A percentile compares a stretch with the other conserved stretches of the same genome.
These are phyloP conservation scores for Yamadazyma ubonensis DNA, from an alignment of 805 yeast genomes.

Conservation along the genomic window DNA sequence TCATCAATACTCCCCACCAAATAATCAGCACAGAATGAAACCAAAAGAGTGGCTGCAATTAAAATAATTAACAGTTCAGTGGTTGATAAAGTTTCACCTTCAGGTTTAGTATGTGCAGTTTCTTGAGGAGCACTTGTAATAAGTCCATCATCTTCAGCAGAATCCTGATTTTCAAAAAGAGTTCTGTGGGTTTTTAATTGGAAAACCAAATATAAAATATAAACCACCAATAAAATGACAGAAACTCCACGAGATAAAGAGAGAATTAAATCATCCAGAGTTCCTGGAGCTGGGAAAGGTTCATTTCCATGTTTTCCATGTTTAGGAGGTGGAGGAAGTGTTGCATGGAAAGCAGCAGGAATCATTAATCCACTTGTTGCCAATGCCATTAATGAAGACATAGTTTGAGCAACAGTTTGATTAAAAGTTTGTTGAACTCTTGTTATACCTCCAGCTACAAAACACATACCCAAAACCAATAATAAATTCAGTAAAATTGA, in stretches of 20 bases:
- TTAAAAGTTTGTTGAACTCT: slow-evolving; percentile 85
- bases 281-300: slow-evolving; percentile 41
- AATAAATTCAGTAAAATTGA: slow-evolving; percentile 85
- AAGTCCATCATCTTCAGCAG: slow-evolving; percentile 41
- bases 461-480: slow-evolving; percentile 93
- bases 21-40: slow-evolving; percentile 89
- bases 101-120: slow-evolving; percentile 9
- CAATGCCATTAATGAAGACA: slow-evolving; percentile 90
- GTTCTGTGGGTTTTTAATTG: slow-evolving; percentile 84
- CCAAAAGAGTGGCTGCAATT: slow-evolving; percentile 67
- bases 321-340: slow-evolving; percentile 47
- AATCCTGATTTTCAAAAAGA: slow-evolving; percentile 59
- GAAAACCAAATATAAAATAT: slow-evolving; percentile 76
- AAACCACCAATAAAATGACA: slow-evolving; percentile 70
- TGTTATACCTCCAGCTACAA: slow-evolving; percentile 87
- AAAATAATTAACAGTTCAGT: slow-evolving; percentile 55
- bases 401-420: slow-evolving; percentile 97
- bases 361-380: slow-evolving; percentile 85
- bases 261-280: slow-evolving; percentile 52
- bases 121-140: slow-evolving; percentile 29
- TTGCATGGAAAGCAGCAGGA: slow-evolving; percentile 94
- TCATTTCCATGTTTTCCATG: slow-evolving; percentile 33
- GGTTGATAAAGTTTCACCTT: slow-evolving; percentile 44
- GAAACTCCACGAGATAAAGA: slow-evolving; percentile 84
- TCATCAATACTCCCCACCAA: slow-evolving; percentile 92